Percentiles rank a stretch among this genome's conserved stretches.
These are phyloP conservation scores for Pichia sp. DNA, from an alignment of 1,139 yeast species.

Conservation along the genomic window DNA sequence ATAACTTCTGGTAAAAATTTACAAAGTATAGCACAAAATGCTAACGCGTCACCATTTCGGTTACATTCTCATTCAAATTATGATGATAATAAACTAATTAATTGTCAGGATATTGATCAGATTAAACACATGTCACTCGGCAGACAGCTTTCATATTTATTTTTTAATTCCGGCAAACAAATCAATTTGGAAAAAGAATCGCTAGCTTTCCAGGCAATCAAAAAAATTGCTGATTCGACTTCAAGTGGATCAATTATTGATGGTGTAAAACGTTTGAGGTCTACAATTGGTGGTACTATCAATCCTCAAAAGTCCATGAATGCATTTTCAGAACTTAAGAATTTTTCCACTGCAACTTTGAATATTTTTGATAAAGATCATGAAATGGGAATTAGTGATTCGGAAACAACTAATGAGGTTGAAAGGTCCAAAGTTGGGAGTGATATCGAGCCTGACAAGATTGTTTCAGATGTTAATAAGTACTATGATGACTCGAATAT, in stretches of 20 bases:
- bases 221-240: slow-evolving; percentile 7
- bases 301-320: background rate
- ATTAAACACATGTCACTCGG: slow-evolving; percentile 25
- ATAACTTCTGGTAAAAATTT: slow-evolving; percentile 30
- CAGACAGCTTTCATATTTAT: slow-evolving; percentile 26
- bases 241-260: background rate
- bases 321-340: slow-evolving; percentile 1
- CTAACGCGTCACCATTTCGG: slow-evolving; percentile 19
- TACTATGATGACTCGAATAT: slow-evolving; percentile 3
- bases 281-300: slow-evolving; percentile 5
- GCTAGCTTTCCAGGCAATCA: slow-evolving; percentile 2
- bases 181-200: slow-evolving; percentile 13
- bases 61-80: slow-evolving; percentile 15
- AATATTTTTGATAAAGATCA: slow-evolving; percentile 5
- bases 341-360: slow-evolving; percentile 1
- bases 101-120: slow-evolving; percentile 26
- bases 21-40: slow-evolving; percentile 23
- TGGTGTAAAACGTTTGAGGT: slow-evolving; percentile 6
- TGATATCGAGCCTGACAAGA: background rate
- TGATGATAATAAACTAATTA: slow-evolving; percentile 17
- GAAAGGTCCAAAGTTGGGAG: background rate
- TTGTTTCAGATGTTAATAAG: background rate
- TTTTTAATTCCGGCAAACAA: slow-evolving; percentile 26
- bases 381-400: background rate
- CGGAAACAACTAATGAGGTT: background rate